phyloP scores from a whole-genome alignment of 495 filamentous ascomycete genomes.

The Chaetomidium leptoderma region DNA sequence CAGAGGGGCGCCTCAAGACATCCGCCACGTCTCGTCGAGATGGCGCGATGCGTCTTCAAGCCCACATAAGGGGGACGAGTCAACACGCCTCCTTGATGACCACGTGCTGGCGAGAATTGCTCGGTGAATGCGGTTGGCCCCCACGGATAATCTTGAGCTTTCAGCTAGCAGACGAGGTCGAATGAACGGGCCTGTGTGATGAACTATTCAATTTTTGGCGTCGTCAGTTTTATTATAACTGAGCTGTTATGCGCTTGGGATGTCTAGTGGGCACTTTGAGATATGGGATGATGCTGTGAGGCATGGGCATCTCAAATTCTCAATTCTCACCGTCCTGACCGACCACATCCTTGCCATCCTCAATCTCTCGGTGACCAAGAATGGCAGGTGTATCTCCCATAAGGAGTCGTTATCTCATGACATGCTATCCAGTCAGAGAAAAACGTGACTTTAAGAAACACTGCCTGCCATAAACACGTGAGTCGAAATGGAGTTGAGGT shows the following conservation, averaged over 20 bases:
- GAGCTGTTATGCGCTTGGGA: too few relatives aligned
- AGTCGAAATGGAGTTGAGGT: too few relatives aligned
- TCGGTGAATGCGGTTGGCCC: neutral
- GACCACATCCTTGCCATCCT: neutral
- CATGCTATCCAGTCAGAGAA: neutral
- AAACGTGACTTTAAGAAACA: neutral
- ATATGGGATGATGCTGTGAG: neutral
- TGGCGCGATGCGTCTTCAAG: neutral
- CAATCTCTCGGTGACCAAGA: neutral
- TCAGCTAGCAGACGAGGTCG: neutral
- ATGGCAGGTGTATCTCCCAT: slow-evolving; percentile 5
- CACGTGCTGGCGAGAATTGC: neutral
- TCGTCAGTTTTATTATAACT: neutral
- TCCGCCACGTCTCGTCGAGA: neutral
- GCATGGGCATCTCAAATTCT: neutral
- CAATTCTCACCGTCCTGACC: neutral
- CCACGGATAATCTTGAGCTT: neutral
- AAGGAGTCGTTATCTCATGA: neutral
- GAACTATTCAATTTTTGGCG: neutral
- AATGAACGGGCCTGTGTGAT: neutral
- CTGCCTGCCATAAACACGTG: too few relatives aligned
- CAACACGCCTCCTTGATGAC: neutral
- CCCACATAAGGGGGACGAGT: neutral
- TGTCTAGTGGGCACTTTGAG: neutral
- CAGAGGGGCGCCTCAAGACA: neutral